Evolutionary conservation across 768 basidiomycete species (phyloP), one percentile per base, ranked within the genome.

Genomic region (Galerina marginata): DNA sequence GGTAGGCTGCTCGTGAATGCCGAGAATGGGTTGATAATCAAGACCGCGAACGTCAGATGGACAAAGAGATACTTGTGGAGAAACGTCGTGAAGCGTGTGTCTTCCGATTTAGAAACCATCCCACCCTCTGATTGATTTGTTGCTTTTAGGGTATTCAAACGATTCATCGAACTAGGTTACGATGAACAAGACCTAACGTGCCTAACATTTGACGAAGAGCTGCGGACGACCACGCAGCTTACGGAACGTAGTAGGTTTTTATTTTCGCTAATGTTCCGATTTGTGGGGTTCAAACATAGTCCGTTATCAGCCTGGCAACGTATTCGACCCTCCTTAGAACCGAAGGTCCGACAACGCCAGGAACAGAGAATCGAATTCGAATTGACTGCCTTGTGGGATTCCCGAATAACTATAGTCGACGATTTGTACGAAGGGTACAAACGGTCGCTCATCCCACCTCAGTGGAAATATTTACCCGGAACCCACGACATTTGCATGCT

Each of bases 291-390:
- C 29, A 11, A 20, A 23, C 25, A n/a, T 1, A 36, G 26, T 9
- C 5, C 25, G 0, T 16, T 23, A 10, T 14, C 44, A 55, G 54
- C 44, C n/a, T 46, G 42, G 54, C 26, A 45, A 55, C 29, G 37
- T 6, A 55, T 55, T 14, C 42, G 42, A 12, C 54, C 54, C 29
- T 33, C n/a, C 43, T 14, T 55, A 43, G 54, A 55, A 29, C 11
- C n/a, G 11, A 46, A 55, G 6, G 43, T 55, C 9, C 25, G 4
- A 6, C 6, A 16, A 7, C 33, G 44, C 29, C n/a, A 43, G 7
- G 16, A 46, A 37, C 10, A 55, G 16, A 40, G 43, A 9, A 29
- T 10, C 14, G 29, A 44, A 25, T 12, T 5, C 23, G 54, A 11
- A 12, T 3, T 44, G 4, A 26, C 4, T 10, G 43, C 3, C 6